Evolutionary conservation across 116 monocot species (phyloP), one percentile per base, ranked within the genome.

Genomic region (Papilionanthe hybrid): DNA sequence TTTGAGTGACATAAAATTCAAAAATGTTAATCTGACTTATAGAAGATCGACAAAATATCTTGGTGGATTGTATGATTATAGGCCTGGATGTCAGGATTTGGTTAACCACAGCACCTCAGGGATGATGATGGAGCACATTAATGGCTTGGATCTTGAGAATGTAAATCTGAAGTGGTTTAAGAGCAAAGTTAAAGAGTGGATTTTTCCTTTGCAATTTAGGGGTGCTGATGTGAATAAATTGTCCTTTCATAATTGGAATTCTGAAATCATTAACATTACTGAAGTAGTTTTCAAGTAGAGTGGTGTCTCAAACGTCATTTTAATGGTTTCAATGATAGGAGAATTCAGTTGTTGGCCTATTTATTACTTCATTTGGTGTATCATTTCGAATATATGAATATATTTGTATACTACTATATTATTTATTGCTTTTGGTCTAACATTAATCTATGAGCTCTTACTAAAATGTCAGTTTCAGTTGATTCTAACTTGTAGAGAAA

Each of bases 141-240:
- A 86, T 8, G 98, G 93, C 27, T 20, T 98, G 67, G 83, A 84
- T 77, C 56, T 98, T 5, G 75, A 89, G 5, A 80, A 90, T 83
- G 91, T 94, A 81, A 94, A 75, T 75, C 91, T 98, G 98, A 93
- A 82, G 42, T 94, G 93, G 94, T 77, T 37, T n/a, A 87, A 79
- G 43, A 86, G 55, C 37, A 81, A 78, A 58, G 56, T 49, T 10
- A 86, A 86, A 77, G 88, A 87, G 11, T 98, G 98, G 98, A 77
- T 87, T 65, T 78, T 85, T 55, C 98, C 98, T 73, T 42, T 98
- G 75, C 66, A 78, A 73, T 93, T 98, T 78, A 86, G 78, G 58
- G 89, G 93, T 71, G 77, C 81, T 3, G 90, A 93, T 5, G 93
- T 94, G 42, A 75, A 83, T 56, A 87, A 84, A 53, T 30, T 98